A percentile compares a stretch with the other conserved stretches of the same genome.
Conservation (phyloP, 345 rosid species). For the Euclidium syriacum region DNA sequence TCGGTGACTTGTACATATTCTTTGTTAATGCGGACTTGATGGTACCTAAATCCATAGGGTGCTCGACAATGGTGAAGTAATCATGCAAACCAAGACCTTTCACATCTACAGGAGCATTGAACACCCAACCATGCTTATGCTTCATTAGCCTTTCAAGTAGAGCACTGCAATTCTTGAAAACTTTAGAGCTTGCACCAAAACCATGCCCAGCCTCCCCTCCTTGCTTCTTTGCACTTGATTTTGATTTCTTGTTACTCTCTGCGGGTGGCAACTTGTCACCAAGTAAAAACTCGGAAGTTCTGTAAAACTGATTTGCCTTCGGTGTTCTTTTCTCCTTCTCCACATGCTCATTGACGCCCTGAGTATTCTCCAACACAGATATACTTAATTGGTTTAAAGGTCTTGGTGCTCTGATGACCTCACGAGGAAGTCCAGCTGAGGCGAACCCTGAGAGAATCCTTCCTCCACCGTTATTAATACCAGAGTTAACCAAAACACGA, state of each 20-base stretch:
- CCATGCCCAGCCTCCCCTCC: conserved; percentile 60
- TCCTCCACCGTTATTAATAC: conserved; percentile 46
- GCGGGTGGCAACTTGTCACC: conserved; percentile 98
- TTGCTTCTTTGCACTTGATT: conserved; percentile 67
- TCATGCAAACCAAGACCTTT: conserved; percentile 75
- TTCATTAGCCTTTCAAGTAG: conserved; percentile 90
- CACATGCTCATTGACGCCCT: conserved; percentile 50
- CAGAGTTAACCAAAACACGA: conserved; percentile 31
- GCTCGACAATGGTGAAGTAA: conserved; percentile 68
- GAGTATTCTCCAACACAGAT: conserved; percentile 69
- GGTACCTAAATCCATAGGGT: conserved; percentile 97
- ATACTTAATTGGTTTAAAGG: conserved; percentile 69
- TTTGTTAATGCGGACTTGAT: conserved; percentile 63
- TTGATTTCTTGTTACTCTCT: conserved; percentile 91
- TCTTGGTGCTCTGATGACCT: conserved; percentile 59
- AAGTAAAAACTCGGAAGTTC: conserved; percentile 91
- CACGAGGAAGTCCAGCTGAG: conserved; percentile 48
- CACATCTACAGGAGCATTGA: conserved; percentile 88
- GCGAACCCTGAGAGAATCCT: conserved; percentile 61
- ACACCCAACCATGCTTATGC: conserved; percentile 98
- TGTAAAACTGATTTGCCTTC: conserved; percentile 90
- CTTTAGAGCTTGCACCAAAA: conserved; percentile 48
- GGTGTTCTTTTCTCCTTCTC: conserved; percentile 99
- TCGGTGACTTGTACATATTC: conserved; percentile 84
- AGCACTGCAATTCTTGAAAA: conserved; percentile 65